Conservation (phyloP, 2,329 filamentous ascomycete species). For the Tolypocladium capitatum region DNA sequence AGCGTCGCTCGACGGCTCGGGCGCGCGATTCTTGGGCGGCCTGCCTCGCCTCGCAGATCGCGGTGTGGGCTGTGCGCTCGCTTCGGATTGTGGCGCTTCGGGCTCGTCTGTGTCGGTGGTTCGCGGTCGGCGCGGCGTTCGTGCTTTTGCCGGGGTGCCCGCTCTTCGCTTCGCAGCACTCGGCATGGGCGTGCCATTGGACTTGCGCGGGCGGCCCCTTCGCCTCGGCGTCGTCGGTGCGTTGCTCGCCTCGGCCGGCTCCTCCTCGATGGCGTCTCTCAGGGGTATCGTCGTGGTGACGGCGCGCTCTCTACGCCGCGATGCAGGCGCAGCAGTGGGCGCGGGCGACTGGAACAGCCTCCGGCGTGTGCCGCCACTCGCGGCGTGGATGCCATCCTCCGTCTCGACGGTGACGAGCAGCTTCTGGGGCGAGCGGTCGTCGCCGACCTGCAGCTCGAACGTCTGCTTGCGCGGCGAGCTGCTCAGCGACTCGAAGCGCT, state of each 20-base stretch:
- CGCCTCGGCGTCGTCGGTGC: conserved; percentile 24
- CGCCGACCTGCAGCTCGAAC: conserved; percentile 43
- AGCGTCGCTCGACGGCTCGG: conserved; percentile 14
- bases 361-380: conserved; percentile 20
- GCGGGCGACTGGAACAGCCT: conserved; percentile 31
- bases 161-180: conserved; percentile 29
- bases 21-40: conserved; percentile 13
- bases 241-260: conserved; percentile 16
- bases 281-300: conserved; percentile 40
- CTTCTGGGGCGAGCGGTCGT: conserved; percentile 34
- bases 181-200: conserved; percentile 39
- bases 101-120: conserved; percentile 14
- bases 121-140: conserved; percentile 20
- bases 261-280: conserved; percentile 24
- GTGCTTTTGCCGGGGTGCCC: conserved; percentile 26
- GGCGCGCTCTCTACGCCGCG: conserved; percentile 22
- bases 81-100: conserved; percentile 10
- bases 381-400: conserved; percentile 15
- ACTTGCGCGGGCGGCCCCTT: conserved; percentile 33
- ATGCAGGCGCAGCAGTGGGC: conserved; percentile 17
- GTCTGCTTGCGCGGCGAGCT: conserved; percentile 41
- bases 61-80: conserved; percentile 17
- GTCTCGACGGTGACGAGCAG: conserved; percentile 41
- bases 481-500: conserved; percentile 22
- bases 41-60: conserved; percentile 16